A percentile compares a stretch with the other conserved stretches of the same genome.
Evolutionary conservation across 208 protist genomes (phyloP).

Genomic region (Leptomonas pyrrhocoris): DNA sequence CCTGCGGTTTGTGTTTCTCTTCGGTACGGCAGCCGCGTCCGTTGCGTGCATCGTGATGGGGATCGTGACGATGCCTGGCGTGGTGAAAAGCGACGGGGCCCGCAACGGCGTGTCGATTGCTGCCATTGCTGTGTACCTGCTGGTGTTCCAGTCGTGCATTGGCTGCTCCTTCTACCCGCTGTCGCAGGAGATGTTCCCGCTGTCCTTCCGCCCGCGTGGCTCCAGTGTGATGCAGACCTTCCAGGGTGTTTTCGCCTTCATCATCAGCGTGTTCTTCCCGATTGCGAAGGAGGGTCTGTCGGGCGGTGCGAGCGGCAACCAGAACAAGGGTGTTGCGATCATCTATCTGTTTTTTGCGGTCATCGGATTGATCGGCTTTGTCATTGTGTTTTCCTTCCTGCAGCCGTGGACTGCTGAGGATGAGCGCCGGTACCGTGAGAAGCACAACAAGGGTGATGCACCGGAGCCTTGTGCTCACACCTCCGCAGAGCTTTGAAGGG

Average conservation of each 20-base stretch:
- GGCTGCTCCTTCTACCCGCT: conserved; percentile 83
- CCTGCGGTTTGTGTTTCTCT: conserved; percentile 72
- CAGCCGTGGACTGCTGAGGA: conserved; percentile 53
- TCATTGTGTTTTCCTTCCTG: conserved; percentile 74
- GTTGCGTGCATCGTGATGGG: conserved; percentile 66
- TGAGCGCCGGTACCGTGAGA: conserved; percentile 15
- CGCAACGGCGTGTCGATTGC: conserved; percentile 72
- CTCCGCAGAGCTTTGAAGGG: too few relatives aligned
- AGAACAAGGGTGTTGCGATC: conserved; percentile 82
- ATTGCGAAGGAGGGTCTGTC: conserved; percentile 73
- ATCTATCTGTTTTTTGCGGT: conserved; percentile 83
- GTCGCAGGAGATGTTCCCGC: conserved; percentile 79
- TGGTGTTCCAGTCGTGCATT: conserved; percentile 71
- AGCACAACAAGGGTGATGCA: neutral
- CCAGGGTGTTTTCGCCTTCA: conserved; percentile 83
- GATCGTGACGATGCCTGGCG: conserved; percentile 69
- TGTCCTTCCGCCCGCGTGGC: conserved; percentile 67
- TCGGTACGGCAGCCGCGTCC: conserved; percentile 51
- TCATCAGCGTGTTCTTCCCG: conserved; percentile 86
- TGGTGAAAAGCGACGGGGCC: conserved; percentile 39
- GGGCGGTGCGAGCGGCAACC: conserved; percentile 70
- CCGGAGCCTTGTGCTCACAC: neutral
- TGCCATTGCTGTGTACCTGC: conserved; percentile 79
- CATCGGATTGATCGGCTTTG: conserved; percentile 72
- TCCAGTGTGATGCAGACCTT: conserved; percentile 59